phyloP scores from a whole-genome alignment of 371 early-diverging fungal species.

The Zychaea mexicana region DNA sequence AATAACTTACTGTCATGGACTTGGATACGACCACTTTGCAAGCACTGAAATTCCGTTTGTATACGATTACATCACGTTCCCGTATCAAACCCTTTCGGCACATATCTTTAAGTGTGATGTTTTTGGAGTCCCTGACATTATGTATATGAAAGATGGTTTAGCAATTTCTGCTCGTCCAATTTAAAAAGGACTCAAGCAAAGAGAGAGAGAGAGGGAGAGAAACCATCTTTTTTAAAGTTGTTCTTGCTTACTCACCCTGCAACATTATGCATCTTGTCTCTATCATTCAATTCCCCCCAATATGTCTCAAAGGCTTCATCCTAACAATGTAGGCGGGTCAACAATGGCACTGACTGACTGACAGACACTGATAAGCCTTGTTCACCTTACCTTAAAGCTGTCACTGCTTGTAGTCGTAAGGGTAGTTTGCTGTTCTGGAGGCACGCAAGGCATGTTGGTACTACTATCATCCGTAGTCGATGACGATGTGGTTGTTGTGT shows the following conservation, averaged over 20 bases:
- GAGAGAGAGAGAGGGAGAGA: background rate
- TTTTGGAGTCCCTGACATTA: conserved; percentile 44
- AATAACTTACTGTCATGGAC: conserved; percentile 42
- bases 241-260: conserved; percentile 39
- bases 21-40: conserved; percentile 51
- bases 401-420: background rate
- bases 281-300: conserved; percentile 43
- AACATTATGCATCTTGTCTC: conserved; percentile 49
- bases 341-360: too few species aligned
- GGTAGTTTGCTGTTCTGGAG: background rate
- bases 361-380: background rate
- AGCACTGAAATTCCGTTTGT: conserved; percentile 57
- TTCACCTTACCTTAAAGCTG: background rate
- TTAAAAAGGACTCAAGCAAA: background rate
- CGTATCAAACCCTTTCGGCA: conserved; percentile 53
- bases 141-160: background rate
- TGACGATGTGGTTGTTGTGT: background rate
- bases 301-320: conserved; percentile 43
- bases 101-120: conserved; percentile 54
- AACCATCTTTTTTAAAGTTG: background rate
- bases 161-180: background rate
- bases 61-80: conserved; percentile 47
- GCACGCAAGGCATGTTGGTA: background rate
- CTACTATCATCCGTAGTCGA: background rate
- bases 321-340: conserved; percentile 7